A percentile compares a stretch with the other conserved stretches of the same genome.
Conservation (phyloP, 108 stramenopile species). For the Hondaea fermentalgiana region DNA sequence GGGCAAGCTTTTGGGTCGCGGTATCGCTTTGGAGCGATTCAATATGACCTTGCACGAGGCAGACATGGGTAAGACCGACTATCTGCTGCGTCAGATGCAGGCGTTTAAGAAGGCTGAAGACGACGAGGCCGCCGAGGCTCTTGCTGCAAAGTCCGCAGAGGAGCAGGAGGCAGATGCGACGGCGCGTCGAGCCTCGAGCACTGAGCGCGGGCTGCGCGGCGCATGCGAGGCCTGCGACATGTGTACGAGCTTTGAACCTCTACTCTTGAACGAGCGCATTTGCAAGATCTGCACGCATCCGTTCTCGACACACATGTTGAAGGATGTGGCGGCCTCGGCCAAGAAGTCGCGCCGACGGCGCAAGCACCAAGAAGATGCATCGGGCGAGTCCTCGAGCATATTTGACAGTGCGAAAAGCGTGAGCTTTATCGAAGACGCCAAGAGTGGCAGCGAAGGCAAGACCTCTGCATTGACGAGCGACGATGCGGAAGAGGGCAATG, state of each 20-base stretch:
- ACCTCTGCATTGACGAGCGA: too few relatives aligned
- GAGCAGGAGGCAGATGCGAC: neutral
- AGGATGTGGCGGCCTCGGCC: neutral
- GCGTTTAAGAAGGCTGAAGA: neutral
- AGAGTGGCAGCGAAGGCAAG: too few relatives aligned
- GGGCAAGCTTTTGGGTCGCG: neutral
- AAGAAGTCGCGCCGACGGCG: neutral
- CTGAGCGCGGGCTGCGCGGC: neutral
- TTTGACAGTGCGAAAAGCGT: too few relatives aligned
- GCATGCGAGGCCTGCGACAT: neutral
- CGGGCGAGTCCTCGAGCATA: too few relatives aligned
- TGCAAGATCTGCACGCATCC: neutral
- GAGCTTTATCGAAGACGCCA: too few relatives aligned
- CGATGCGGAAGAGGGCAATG: too few relatives aligned
- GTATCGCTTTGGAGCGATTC: neutral
- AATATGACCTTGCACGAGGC: neutral
- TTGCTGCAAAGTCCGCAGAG: neutral
- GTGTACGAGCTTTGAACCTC: neutral
- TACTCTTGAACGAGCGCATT: neutral
- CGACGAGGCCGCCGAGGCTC: neutral
- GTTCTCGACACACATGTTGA: neutral
- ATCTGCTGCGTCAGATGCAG: neutral
- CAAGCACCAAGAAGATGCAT: neutral
- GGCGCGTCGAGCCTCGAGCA: neutral
- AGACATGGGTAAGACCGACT: neutral